phyloP scores from a whole-genome alignment of 768 basidiomycete species.

The Leccinum variicolor region DNA sequence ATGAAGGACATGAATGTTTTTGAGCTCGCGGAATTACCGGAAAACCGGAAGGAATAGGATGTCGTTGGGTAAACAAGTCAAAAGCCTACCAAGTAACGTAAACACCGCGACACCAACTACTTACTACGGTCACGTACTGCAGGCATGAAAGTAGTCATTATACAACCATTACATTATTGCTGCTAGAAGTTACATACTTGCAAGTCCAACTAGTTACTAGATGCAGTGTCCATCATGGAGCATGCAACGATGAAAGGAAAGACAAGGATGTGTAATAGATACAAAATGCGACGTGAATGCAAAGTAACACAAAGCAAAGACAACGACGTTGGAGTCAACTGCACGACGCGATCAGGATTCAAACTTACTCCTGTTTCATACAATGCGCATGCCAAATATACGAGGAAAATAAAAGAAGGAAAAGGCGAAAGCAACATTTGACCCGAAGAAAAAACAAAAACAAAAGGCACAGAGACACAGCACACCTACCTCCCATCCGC shows the following conservation, averaged over 20 bases:
- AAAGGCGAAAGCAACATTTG: neutral
- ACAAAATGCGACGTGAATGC: slow-evolving; percentile 8
- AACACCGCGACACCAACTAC: too few relatives aligned
- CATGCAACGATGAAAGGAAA: neutral
- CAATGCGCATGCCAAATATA: neutral
- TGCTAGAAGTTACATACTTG: neutral
- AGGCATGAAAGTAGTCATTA: too few relatives aligned
- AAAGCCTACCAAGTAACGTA: too few relatives aligned
- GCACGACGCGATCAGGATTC: neutral
- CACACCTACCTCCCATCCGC: slow-evolving; percentile 17
- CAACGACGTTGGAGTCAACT: neutral
- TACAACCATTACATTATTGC: too few relatives aligned
- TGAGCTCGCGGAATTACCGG: too few relatives aligned
- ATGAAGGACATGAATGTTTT: too few relatives aligned
- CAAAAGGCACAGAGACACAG: neutral
- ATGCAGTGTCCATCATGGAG: neutral
- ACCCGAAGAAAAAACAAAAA: neutral
- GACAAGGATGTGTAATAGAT: slow-evolving; percentile 2
- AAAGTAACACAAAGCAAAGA: slow-evolving; percentile 6
- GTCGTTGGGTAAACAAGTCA: too few relatives aligned
- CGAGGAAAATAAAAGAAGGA: neutral
- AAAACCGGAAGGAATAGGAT: too few relatives aligned
- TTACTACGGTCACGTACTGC: too few relatives aligned
- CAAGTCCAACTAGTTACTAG: neutral
- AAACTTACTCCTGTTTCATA: neutral